These are phyloP conservation scores for Copromyces sp. DNA, from an alignment of 495 filamentous ascomycete species.

Conservation along the genomic window DNA sequence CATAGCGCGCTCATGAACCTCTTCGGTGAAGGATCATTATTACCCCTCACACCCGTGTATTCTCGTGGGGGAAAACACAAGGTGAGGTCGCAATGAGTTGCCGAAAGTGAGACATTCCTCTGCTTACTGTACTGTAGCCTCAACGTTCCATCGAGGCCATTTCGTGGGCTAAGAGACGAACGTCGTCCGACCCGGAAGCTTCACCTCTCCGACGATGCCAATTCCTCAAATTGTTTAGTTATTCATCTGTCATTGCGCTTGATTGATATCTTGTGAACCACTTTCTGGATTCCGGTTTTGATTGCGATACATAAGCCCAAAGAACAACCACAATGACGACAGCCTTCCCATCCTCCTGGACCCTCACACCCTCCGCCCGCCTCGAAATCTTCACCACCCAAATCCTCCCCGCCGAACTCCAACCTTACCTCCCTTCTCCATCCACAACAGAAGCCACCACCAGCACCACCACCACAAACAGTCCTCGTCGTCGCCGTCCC, in stretches of 20 bases:
- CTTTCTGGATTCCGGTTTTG: too few species aligned
- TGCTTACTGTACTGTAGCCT: background rate
- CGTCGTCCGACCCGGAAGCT: background rate
- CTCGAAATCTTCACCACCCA: slow-evolving; percentile 7
- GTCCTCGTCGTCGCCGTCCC: background rate
- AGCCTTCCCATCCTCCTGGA: slow-evolving; percentile 8
- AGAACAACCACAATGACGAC: background rate
- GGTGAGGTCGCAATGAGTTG: background rate
- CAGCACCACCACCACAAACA: background rate
- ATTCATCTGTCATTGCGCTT: background rate
- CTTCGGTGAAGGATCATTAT: background rate
- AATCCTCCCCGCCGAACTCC: slow-evolving; percentile 12
- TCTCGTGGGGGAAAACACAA: background rate
- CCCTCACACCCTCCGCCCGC: slow-evolving; percentile 5
- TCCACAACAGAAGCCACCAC: background rate
- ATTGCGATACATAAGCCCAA: background rate
- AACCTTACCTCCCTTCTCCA: slow-evolving; percentile 2
- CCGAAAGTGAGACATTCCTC: background rate
- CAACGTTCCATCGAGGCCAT: background rate
- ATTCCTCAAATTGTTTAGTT: background rate
- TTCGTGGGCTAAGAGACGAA: background rate
- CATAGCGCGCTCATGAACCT: background rate
- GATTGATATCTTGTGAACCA: background rate
- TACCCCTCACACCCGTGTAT: background rate
- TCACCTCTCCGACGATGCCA: background rate